Percentiles rank a stretch among this genome's conserved stretches.
phyloP scores from a whole-genome alignment of 768 basidiomycete genomes.

The Coprinellus aureogranulatus region DNA sequence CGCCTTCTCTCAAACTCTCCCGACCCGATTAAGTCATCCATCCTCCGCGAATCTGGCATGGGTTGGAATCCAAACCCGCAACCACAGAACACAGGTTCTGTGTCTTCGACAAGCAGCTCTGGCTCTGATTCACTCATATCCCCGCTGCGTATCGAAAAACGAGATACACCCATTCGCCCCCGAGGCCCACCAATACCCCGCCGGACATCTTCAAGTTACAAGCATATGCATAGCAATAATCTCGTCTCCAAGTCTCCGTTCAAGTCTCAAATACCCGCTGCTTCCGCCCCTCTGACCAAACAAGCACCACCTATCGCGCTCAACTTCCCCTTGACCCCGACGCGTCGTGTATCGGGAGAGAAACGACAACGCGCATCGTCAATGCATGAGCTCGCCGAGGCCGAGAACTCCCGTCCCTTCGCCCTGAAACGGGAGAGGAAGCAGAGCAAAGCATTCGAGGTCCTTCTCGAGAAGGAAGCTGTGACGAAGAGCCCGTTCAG shows the following conservation, averaged over 20 bases:
- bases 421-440: slow-evolving; percentile 68
- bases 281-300: slow-evolving; percentile 37
- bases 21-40: slow-evolving; percentile 62
- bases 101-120: slow-evolving; percentile 36
- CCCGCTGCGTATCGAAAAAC: slow-evolving; percentile 74
- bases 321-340: slow-evolving; percentile 31
- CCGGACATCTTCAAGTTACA: slow-evolving; percentile 75
- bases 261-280: slow-evolving; percentile 61
- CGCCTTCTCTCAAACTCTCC: slow-evolving; percentile 61
- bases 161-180: slow-evolving; percentile 47
- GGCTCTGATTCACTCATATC: slow-evolving; percentile 43
- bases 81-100: slow-evolving; percentile 24
- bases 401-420: slow-evolving; percentile 69
- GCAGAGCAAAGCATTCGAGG: slow-evolving; percentile 73
- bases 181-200: slow-evolving; percentile 58
- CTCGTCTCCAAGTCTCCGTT: slow-evolving; percentile 88
- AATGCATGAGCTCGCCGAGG: slow-evolving; percentile 65
- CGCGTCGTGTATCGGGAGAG: slow-evolving; percentile 67
- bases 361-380: slow-evolving; percentile 73
- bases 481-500: slow-evolving; percentile 84
- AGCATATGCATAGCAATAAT: slow-evolving; percentile 71
- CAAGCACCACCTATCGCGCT: slow-evolving; percentile 29
- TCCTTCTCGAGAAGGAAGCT: slow-evolving; percentile 70
- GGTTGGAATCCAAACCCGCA: slow-evolving; percentile 45
- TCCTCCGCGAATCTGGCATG: slow-evolving; percentile 61